Evolutionary conservation across 805 yeast genomes (phyloP), one percentile per base, ranked within the genome.

Genomic region (Alloascoidea africana): DNA sequence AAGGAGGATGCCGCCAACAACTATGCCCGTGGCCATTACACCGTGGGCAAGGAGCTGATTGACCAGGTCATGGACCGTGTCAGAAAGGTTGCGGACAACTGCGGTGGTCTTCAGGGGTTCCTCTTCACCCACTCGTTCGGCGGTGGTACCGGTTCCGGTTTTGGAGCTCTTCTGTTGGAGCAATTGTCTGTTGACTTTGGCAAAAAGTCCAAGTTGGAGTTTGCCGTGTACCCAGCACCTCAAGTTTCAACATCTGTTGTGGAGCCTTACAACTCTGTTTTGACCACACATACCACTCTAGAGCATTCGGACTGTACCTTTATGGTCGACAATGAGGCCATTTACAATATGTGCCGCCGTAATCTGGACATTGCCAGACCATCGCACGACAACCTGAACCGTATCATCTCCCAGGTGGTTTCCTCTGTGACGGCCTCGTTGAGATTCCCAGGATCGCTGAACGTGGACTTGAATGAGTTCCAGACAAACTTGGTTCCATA

Each of bases 81-180:
- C 43, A 84, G 97, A 69, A 86, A 87, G 61, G 85, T 89, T 16
- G 66, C 68, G 35, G 98, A 89, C 63, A 94, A 86, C 63, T 85
- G 96, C 69, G 95, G 84, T 57, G 97, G 98, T 42, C 71, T 89
- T 55, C 98, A 89, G 67, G 98, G 98, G 45, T 89, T 89, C 67
- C 64, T 91, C 48, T 87, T 89, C 63, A 89, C 96, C 32, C 98
- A 89, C 62, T 91, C 97, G 23, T 73, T 89, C 49, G 97, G 97
- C 62, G 98, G 98, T 68, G 98, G 98, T 73, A 89, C 98, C 32
- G 98, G 98, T 55, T 86, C 96, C 32, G 98, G 98, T 53, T 77
- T 89, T 53, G 98, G 97, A 36, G 86, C 97, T 17, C 68, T 89
- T 50, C 70, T 89, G 55, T 71, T 89, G 51, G 97, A 89, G 64